Conservation (phyloP, 2,329 filamentous ascomycete genomes). For the Stromatinia cepivora region DNA sequence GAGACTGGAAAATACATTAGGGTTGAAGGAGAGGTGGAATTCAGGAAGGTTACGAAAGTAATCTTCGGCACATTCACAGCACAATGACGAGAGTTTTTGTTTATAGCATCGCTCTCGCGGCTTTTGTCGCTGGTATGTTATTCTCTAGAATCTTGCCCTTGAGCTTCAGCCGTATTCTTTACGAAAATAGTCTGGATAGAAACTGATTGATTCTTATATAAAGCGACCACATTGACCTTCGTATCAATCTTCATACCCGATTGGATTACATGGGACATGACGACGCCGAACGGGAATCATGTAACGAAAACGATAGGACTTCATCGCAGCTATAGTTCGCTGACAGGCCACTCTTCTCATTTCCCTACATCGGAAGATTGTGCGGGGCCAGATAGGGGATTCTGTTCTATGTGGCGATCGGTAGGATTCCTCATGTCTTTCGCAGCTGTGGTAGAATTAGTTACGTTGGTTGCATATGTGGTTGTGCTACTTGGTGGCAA, state of each 20-base stretch:
- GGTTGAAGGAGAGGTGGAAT: conserved; percentile 23
- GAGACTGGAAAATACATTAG: conserved; percentile 24
- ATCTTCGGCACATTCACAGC: background rate
- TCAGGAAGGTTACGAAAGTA: conserved; percentile 13
- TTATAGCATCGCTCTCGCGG: conserved; percentile 45
- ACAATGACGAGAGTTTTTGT: conserved; percentile 48
- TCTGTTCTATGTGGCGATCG: conserved; percentile 84
- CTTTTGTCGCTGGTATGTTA: conserved; percentile 47
- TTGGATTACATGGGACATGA: conserved; percentile 68
- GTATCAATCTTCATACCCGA: conserved; percentile 66
- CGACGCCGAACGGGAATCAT: conserved; percentile 48
- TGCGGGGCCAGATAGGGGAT: conserved; percentile 56
- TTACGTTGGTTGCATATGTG: conserved; percentile 74
- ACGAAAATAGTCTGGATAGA: background rate
- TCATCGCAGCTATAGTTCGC: conserved; percentile 74
- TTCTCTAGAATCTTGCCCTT: background rate
- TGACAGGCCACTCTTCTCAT: conserved; percentile 54
- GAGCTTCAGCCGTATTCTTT: background rate
- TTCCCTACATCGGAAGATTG: conserved; percentile 73
- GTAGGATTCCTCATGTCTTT: conserved; percentile 88
- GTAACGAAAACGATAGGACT: conserved; percentile 73
- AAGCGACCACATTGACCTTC: conserved; percentile 73
- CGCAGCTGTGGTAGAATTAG: conserved; percentile 77
- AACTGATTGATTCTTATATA: conserved; percentile 42
- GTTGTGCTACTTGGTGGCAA: conserved; percentile 78